These are phyloP conservation scores for Rhododendron griersonianum DNA, from an alignment of 148 eudicot genomes.

Conservation along the genomic window DNA sequence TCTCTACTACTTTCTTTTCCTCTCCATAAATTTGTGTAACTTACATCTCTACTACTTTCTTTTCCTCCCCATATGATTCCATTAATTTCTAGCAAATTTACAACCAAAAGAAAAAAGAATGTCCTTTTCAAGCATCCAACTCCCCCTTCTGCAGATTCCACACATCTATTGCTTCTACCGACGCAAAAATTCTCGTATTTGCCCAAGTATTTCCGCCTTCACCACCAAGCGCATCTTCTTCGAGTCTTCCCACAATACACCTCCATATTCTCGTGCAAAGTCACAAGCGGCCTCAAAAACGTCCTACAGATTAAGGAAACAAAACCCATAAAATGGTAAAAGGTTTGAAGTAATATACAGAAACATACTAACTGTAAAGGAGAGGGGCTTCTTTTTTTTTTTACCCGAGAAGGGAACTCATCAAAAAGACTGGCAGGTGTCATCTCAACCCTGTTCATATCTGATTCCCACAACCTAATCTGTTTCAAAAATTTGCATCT, in stretches of 20 bases:
- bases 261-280: slow-evolving; percentile 74
- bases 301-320: slow-evolving; percentile 39
- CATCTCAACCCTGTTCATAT: slow-evolving; percentile 82
- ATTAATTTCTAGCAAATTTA: neutral
- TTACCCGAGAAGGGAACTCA: slow-evolving; percentile 76
- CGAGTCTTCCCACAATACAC: slow-evolving; percentile 70
- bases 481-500: slow-evolving; percentile 27
- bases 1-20: neutral
- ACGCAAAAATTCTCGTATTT: slow-evolving; percentile 68
- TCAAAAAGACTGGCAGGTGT: slow-evolving; percentile 66
- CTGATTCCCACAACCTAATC: slow-evolving; percentile 97
- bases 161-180: slow-evolving; percentile 31
- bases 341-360: neutral
- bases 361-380: neutral
- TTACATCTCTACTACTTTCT: neutral
- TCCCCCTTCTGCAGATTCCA: neutral
- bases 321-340: neutral
- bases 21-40: neutral
- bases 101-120: neutral
- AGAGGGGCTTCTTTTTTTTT: slow-evolving; percentile 1
- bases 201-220: slow-evolving; percentile 56
- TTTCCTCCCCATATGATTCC: neutral
- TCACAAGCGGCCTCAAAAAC: slow-evolving; percentile 85
- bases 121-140: neutral
- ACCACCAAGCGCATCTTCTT: slow-evolving; percentile 68